Base-by-base conservation (phyloP, 2,329 filamentous ascomycete genomes). In the Apiospora sp. region DNA sequence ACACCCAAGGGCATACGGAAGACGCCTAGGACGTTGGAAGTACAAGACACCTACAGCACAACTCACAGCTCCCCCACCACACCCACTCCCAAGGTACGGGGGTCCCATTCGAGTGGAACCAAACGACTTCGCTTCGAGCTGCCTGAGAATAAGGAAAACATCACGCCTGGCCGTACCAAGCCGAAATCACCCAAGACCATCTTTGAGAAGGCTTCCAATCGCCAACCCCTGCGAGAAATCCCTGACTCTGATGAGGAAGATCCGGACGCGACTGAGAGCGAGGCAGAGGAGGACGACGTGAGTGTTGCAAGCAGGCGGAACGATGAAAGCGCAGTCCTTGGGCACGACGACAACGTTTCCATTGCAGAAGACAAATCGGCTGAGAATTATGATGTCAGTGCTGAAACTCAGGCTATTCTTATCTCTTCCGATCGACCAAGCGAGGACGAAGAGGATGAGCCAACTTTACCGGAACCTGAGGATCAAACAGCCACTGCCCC, bases 101-200 rank as follows among this genome's bases (percentile, higher is more conserved):
- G 69, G n/a, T 74, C 76, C 34, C 34, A n/a, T 64, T 64, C 58
- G 5, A 75, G 71, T 3, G 78, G 76, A 7, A 77, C 79, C 0
- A 81, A 80, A 72, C 76, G 72, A 68, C 27, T 78, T 64, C 77
- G 77, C 27, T 81, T 81, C 48, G 73, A 78, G 16, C 24, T 81
- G 10, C 79, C 78, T 4, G 80, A 80, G 7, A 75, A 81, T 46
- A 81, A 81, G 70, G 80, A 81, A 72, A 81, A 81, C 67, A 77
- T 80, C 61, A 81, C 80, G 1, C 80, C 80, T 16, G 79, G 78
- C 44, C 77, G 79, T 51, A 79, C 75, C 30, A 77, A 78, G 54
- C 80, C 80, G 7, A 81, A 81, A 58, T 73, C 75, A 6, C 78
- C 79, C n/a, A 81, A 79, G 68, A 73, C 74, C 13, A 71, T 74